These are phyloP conservation scores for Sutorius australiensis DNA, from an alignment of 768 basidiomycete genomes.

Conservation along the genomic window DNA sequence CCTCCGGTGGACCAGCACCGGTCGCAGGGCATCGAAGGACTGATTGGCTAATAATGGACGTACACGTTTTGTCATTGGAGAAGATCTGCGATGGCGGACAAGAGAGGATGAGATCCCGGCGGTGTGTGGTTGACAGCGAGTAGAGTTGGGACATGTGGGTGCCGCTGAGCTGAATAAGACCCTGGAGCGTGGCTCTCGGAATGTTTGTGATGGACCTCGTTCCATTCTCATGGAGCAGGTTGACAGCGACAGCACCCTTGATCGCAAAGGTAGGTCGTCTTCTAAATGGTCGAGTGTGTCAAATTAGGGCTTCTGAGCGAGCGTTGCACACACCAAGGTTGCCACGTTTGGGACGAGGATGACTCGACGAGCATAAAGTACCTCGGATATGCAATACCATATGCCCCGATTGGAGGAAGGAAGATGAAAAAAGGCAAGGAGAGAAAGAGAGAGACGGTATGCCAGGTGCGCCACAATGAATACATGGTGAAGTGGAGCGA, in stretches of 20 bases:
- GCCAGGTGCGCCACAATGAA: conserved; percentile 6
- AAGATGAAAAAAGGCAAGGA: background rate
- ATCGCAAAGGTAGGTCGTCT: conserved; percentile 21
- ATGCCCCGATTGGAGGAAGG: conserved; percentile 6
- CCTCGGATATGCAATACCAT: conserved; percentile 11
- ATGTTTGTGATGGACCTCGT: conserved; percentile 20
- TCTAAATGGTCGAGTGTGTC: conserved; percentile 20
- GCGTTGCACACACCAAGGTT: conserved; percentile 4
- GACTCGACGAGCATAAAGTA: conserved; percentile 11
- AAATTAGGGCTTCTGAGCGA: conserved; percentile 16
- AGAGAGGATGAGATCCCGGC: conserved; percentile 9
- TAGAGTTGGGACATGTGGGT: conserved; percentile 15
- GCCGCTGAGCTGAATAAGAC: conserved; percentile 27
- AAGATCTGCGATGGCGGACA: conserved; percentile 26
- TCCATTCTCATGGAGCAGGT: conserved; percentile 29
- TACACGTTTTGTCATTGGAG: conserved; percentile 16
- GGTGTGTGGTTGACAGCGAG: conserved; percentile 17
- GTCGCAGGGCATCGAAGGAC: conserved; percentile 15
- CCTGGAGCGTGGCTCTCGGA: conserved; percentile 25
- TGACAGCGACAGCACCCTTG: conserved; percentile 24
- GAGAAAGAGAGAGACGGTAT: background rate
- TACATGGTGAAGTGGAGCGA: conserved; percentile 8
- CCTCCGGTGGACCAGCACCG: conserved; percentile 18
- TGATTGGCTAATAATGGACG: conserved; percentile 17
- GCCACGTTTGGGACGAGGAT: conserved; percentile 10